phyloP scores from a whole-genome alignment of 2,329 filamentous ascomycete genomes.

The Cadophora malorum region DNA sequence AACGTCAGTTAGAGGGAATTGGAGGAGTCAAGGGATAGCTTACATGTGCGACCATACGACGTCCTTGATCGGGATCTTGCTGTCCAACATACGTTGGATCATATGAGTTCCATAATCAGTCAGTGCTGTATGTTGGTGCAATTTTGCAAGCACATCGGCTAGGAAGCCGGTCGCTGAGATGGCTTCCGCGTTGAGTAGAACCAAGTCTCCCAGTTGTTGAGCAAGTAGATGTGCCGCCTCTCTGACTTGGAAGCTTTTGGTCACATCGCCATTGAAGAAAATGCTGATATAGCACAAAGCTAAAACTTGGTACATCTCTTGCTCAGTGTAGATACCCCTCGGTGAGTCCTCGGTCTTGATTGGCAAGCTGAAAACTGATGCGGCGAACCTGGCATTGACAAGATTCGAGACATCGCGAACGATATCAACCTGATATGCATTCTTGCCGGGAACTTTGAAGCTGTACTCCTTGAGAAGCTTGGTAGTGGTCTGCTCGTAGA shows the following conservation, averaged over 20 bases:
- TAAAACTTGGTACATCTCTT: constrained; percentile 64
- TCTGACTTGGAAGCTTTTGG: constrained; percentile 69
- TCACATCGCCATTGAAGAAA: constrained; percentile 68
- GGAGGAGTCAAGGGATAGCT: constrained; percentile 12
- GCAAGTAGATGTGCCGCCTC: constrained; percentile 63
- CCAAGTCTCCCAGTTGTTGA: constrained; percentile 62
- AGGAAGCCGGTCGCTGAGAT: constrained; percentile 59
- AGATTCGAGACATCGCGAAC: constrained; percentile 62
- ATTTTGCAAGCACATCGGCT: constrained; percentile 55
- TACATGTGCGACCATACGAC: constrained; percentile 56
- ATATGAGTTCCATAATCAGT: constrained; percentile 69
- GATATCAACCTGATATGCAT: constrained; percentile 72
- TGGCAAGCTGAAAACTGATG: constrained; percentile 60
- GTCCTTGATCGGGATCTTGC: constrained; percentile 66
- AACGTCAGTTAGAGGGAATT: constrained; percentile 6
- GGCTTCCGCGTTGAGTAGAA: constrained; percentile 71
- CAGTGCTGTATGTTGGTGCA: constrained; percentile 58
- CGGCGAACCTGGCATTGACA: constrained; percentile 60
- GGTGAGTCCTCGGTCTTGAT: constrained; percentile 59
- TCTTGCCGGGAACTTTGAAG: constrained; percentile 59
- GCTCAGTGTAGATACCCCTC: constrained; percentile 59
- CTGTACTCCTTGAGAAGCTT: constrained; percentile 69
- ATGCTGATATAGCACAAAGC: constrained; percentile 69
- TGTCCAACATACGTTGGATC: constrained; percentile 68
- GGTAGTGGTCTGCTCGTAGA: constrained; percentile 68